Evolutionary conservation across 75 land plant genomes (phyloP).

Genomic region (Isoetes taiwanensis): DNA sequence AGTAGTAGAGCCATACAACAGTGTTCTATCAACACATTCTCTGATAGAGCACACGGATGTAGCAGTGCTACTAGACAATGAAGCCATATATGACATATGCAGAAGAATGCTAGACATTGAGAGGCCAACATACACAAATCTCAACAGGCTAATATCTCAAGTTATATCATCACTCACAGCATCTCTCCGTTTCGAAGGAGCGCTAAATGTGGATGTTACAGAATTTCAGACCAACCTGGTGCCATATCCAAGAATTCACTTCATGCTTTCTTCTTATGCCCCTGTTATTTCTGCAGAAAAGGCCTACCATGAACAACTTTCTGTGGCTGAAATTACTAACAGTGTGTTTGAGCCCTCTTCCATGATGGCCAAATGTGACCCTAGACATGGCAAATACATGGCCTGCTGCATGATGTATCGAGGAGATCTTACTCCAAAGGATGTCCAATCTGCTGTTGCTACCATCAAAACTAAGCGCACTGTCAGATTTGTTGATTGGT

Average conservation of each 20-base stretch:
- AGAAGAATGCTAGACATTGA: not conserved
- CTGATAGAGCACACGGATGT: constrained; percentile 1
- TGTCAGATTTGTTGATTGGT: not conserved
- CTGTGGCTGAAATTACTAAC: not conserved
- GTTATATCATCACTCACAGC: constrained; percentile 1
- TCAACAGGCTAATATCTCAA: constrained; percentile 11
- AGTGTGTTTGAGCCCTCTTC: not conserved
- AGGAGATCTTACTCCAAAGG: not conserved
- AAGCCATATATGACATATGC: constrained; percentile 7
- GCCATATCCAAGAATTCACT: not conserved
- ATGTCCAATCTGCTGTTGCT: not conserved
- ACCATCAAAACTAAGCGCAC: not conserved
- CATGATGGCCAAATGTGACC: too few species aligned
- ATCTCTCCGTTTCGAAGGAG: not conserved
- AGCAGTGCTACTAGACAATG: not conserved
- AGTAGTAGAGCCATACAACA: constrained; percentile 6
- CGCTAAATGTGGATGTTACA: not conserved
- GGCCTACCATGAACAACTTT: not conserved
- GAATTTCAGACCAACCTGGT: too few species aligned
- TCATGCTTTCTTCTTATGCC: not conserved
- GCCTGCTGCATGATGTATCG: not conserved
- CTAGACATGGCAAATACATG: not conserved
- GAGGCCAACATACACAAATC: constrained; percentile 8
- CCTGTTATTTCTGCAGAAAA: not conserved
- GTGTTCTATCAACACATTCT: constrained; percentile 4